phyloP scores from a whole-genome alignment of 768 basidiomycete species.

The Boletus barrowsii region DNA sequence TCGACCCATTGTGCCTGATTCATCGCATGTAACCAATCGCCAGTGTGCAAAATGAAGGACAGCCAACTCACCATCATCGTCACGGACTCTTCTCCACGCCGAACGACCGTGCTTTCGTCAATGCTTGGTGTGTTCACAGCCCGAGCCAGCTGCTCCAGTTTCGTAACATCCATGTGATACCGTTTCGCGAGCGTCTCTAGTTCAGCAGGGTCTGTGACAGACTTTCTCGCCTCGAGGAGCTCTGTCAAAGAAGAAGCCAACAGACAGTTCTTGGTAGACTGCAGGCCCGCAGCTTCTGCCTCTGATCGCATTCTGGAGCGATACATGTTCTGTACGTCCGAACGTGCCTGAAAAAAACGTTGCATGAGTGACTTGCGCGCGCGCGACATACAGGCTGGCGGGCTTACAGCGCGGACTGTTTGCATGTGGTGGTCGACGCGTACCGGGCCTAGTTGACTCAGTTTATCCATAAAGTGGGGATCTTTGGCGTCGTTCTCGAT shows the following conservation, averaged over 20 bases:
- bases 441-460: conserved; percentile 64
- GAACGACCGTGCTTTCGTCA: conserved; percentile 41
- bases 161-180: conserved; percentile 53
- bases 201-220: conserved; percentile 37
- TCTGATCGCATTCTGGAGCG: conserved; percentile 55
- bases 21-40: not conserved
- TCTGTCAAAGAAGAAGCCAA: conserved; percentile 50
- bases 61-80: conserved; percentile 45
- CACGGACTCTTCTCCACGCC: conserved; percentile 53
- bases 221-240: conserved; percentile 64
- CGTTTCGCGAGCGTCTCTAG: conserved; percentile 49
- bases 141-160: conserved; percentile 49
- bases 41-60: not conserved
- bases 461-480: conserved; percentile 65
- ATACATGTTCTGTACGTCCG: conserved; percentile 44
- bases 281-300: conserved; percentile 43
- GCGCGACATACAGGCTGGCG: not conserved
- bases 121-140: conserved; percentile 68
- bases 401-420: conserved; percentile 45
- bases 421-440: conserved; percentile 65
- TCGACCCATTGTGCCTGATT: conserved; percentile 31
- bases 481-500: conserved; percentile 67
- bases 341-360: conserved; percentile 13
- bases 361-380: not conserved
- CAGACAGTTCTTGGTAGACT: conserved; percentile 49